Evolutionary conservation across 2,329 filamentous ascomycete genomes (phyloP).

Genomic region (Leptographium procerum): DNA sequence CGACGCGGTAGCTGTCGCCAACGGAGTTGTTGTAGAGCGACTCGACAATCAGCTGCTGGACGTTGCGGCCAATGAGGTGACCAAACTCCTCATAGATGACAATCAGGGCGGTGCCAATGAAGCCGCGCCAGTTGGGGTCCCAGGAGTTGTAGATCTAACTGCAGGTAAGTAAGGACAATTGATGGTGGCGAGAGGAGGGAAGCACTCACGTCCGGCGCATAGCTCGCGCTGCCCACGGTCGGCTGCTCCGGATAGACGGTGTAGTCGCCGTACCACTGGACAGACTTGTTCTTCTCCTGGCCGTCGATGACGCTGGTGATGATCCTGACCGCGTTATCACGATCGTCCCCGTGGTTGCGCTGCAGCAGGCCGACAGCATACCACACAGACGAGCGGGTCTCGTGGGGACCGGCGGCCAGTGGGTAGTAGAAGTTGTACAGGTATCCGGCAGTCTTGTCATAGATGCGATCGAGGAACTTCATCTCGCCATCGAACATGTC

Average conservation of each 20-base stretch:
- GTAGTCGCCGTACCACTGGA: constrained; percentile 43
- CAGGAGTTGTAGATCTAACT: constrained; percentile 42
- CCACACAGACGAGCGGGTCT: constrained; percentile 46
- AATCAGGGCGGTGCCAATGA: constrained; percentile 47
- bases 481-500: constrained; percentile 38
- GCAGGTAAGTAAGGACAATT: constrained; percentile 7
- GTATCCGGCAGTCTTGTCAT: constrained; percentile 40
- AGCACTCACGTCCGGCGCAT: constrained; percentile 18
- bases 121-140: constrained; percentile 56
- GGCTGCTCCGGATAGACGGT: constrained; percentile 46
- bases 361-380: constrained; percentile 47
- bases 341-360: constrained; percentile 30
- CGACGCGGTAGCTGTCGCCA: constrained; percentile 51
- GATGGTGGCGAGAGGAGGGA: too few species aligned
- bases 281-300: constrained; percentile 38
- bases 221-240: constrained; percentile 37
- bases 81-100: constrained; percentile 48
- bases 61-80: constrained; percentile 27
- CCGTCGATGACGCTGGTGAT: constrained; percentile 35
- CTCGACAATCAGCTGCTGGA: constrained; percentile 34
- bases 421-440: constrained; percentile 34
- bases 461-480: constrained; percentile 42
- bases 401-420: constrained; percentile 40
- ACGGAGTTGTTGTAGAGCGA: constrained; percentile 43
- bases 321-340: constrained; percentile 6